Evolutionary conservation across 306 rosid species (phyloP).

Genomic region (Oemleria cerasiformis): DNA sequence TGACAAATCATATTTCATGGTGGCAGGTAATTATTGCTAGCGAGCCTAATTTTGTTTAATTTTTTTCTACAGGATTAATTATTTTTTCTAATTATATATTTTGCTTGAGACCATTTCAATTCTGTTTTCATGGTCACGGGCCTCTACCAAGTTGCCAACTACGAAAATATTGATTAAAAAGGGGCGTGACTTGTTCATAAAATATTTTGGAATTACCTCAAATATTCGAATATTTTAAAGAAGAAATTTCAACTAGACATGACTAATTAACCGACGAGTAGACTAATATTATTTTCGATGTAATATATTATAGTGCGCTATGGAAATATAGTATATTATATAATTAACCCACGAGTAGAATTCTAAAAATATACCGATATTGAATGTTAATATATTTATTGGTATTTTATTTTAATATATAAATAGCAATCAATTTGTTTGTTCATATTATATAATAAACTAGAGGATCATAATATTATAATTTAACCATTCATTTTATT

Average conservation of each 20-base stretch:
- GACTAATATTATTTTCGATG: neutral
- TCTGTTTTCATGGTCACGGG: neutral
- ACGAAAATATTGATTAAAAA: neutral
- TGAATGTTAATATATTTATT: too few species aligned
- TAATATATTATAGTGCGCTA: too few species aligned
- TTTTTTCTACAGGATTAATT: neutral
- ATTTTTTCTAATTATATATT: neutral
- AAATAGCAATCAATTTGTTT: too few species aligned
- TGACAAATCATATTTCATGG: neutral
- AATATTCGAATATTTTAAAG: neutral
- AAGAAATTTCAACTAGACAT: neutral
- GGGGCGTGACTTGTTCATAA: neutral
- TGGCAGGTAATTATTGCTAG: neutral
- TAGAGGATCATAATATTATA: too few species aligned
- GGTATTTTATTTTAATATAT: too few species aligned
- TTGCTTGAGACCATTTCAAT: neutral
- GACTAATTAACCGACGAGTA: conserved; percentile 2
- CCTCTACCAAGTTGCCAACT: neutral
- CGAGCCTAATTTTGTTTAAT: neutral
- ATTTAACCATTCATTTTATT: too few species aligned
- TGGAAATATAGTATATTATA: too few species aligned
- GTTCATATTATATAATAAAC: too few species aligned
- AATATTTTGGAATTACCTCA: neutral
- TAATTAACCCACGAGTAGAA: too few species aligned
- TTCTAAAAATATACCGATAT: too few species aligned